A percentile compares a stretch with the other conserved stretches of the same genome.
Evolutionary conservation across 768 basidiomycete genomes (phyloP).

Genomic region (Phlegmacium glaucopus): DNA sequence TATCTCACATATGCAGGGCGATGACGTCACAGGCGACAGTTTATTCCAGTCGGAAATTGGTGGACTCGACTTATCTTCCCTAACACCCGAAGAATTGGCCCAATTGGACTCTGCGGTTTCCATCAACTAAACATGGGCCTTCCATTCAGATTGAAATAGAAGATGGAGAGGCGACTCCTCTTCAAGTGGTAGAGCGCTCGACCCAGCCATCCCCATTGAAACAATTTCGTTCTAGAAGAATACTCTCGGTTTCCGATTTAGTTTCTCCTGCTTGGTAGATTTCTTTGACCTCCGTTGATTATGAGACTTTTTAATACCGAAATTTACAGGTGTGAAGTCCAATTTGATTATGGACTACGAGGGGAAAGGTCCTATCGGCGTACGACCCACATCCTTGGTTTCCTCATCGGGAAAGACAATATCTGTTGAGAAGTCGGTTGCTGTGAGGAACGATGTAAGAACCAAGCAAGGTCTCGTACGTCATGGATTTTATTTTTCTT

Average conservation of each 20-base stretch:
- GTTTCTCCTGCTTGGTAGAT: constrained; percentile 58
- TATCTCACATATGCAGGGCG: neutral
- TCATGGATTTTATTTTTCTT: neutral
- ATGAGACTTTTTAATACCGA: constrained; percentile 2
- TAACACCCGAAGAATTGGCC: constrained; percentile 15
- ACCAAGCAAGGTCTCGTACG: constrained; percentile 54
- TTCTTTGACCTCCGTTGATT: neutral
- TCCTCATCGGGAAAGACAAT: constrained; percentile 62
- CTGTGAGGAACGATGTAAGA: constrained; percentile 49
- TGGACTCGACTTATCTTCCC: constrained; percentile 12
- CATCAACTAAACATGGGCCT: constrained; percentile 19
- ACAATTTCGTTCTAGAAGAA: constrained; percentile 40
- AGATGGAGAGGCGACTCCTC: neutral
- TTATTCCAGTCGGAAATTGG: constrained; percentile 12
- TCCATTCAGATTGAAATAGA: constrained; percentile 34
- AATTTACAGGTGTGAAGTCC: constrained; percentile 68
- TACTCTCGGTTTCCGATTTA: constrained; percentile 62
- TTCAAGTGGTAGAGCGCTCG: constrained; percentile 1
- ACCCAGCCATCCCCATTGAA: constrained; percentile 34
- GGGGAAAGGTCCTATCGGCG: constrained; percentile 49
- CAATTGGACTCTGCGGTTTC: constrained; percentile 7
- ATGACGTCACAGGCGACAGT: neutral
- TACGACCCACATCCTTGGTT: constrained; percentile 54
- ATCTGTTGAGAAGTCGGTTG: constrained; percentile 45
- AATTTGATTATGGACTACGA: constrained; percentile 72